Conservation (phyloP, 495 filamentous ascomycete species). For the Darksidea phi region DNA sequence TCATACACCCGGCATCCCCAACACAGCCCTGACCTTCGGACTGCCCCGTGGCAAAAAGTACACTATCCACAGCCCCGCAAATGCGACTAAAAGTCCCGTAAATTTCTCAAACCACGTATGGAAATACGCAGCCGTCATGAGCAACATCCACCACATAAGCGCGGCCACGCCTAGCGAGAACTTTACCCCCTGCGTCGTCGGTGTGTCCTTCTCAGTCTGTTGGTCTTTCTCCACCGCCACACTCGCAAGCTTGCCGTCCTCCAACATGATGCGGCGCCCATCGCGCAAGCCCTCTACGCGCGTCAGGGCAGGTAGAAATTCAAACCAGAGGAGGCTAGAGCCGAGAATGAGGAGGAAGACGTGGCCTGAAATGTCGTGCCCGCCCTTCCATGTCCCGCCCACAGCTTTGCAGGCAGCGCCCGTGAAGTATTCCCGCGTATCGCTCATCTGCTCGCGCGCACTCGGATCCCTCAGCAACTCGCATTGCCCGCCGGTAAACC, state of each 20-base stretch:
- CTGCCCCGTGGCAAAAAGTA: constrained; percentile 74
- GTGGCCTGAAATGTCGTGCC: constrained; percentile 92
- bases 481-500: constrained; percentile 78
- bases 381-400: constrained; percentile 82
- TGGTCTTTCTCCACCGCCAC: constrained; percentile 44
- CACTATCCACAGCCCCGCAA: constrained; percentile 64
- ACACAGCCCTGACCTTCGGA: constrained; percentile 59
- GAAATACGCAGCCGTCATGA: constrained; percentile 97
- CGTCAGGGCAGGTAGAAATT: constrained; percentile 64
- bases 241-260: constrained; percentile 53
- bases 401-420: constrained; percentile 77
- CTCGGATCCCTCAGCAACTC: constrained; percentile 37
- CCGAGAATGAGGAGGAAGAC: constrained; percentile 88
- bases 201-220: constrained; percentile 45
- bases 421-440: constrained; percentile 58
- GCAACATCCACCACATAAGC: constrained; percentile 86
- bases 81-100: constrained; percentile 69
- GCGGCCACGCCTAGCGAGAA: constrained; percentile 54
- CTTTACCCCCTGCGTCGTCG: constrained; percentile 50
- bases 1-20: constrained; percentile 73
- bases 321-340: constrained; percentile 74
- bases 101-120: constrained; percentile 98
- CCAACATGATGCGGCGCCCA: constrained; percentile 59
- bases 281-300: constrained; percentile 49
- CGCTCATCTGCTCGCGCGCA: constrained; percentile 45